These are phyloP conservation scores for Torulaspora franciscae DNA, from an alignment of 805 yeast genomes.

Conservation along the genomic window DNA sequence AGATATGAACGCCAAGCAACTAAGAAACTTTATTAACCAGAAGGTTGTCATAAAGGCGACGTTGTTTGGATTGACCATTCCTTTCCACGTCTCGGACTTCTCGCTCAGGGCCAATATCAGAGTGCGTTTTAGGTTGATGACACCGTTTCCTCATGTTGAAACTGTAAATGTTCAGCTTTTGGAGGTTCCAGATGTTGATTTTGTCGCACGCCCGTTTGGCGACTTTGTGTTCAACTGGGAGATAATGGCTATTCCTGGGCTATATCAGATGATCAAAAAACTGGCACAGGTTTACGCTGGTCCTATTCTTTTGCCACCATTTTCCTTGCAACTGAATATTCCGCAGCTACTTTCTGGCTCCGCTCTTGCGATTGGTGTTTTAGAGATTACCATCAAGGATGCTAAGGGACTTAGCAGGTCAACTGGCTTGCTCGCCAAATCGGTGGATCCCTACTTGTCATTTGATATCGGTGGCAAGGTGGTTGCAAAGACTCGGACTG, in stretches of 20 bases:
- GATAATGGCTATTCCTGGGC: constrained; percentile 79
- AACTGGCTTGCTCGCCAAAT: constrained; percentile 59
- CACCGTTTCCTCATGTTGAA: constrained; percentile 88
- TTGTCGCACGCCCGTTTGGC: constrained; percentile 66
- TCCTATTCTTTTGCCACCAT: constrained; percentile 81
- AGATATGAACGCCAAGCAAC: constrained; percentile 80
- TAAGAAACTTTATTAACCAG: constrained; percentile 80
- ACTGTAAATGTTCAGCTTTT: constrained; percentile 80
- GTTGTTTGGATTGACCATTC: constrained; percentile 77
- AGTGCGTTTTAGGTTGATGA: constrained; percentile 82
- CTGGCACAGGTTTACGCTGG: constrained; percentile 85
- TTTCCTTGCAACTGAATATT: constrained; percentile 86
- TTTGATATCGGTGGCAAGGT: constrained; percentile 56
- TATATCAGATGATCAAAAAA: constrained; percentile 73
- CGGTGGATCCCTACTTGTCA: constrained; percentile 85
- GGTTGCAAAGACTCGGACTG: constrained; percentile 64
- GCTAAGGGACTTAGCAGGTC: constrained; percentile 69
- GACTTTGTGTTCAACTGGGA: constrained; percentile 86
- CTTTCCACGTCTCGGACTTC: constrained; percentile 73
- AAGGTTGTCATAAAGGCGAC: constrained; percentile 69
- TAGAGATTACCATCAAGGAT: constrained; percentile 59
- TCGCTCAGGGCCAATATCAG: constrained; percentile 71
- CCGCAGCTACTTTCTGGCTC: constrained; percentile 89
- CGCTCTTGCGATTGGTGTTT: constrained; percentile 80
- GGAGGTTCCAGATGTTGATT: constrained; percentile 87